These are phyloP conservation scores for Taphrina sp. DNA, from an alignment of 1,139 yeast genomes.

Conservation along the genomic window DNA sequence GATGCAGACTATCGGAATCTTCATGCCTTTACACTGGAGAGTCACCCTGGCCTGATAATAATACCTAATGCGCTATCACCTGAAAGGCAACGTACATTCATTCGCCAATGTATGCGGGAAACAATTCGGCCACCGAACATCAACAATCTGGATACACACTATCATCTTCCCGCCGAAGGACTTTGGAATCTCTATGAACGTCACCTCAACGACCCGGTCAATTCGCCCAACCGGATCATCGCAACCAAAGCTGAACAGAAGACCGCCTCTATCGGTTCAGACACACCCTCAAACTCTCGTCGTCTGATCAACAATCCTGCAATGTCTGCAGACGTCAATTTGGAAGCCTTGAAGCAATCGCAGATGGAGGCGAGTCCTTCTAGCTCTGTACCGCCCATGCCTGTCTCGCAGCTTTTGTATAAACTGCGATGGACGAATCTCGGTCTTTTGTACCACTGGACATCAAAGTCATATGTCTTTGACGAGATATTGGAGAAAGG, in stretches of 20 bases:
- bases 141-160: slow-evolving; percentile 23
- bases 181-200: slow-evolving; percentile 12
- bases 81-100: slow-evolving; percentile 5
- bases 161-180: slow-evolving; percentile 4
- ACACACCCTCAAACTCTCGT: background rate
- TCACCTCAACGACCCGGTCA: slow-evolving; percentile 3
- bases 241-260: background rate
- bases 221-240: background rate
- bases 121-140: slow-evolving; percentile 15
- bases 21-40: background rate
- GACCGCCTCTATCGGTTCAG: background rate
- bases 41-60: slow-evolving; percentile 19
- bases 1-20: background rate
- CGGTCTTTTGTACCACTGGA: slow-evolving; percentile 53
- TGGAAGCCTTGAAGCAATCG: slow-evolving; percentile 1
- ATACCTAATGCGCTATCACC: slow-evolving; percentile 9
- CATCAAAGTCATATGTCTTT: slow-evolving; percentile 46
- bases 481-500: slow-evolving; percentile 40
- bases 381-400: slow-evolving; percentile 2
- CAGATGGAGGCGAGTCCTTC: slow-evolving; percentile 14
- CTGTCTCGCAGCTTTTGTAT: slow-evolving; percentile 31
- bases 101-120: slow-evolving; percentile 9
- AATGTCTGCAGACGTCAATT: background rate
- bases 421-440: slow-evolving; percentile 50
- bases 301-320: slow-evolving; percentile 1